These are phyloP conservation scores for Sarcomyxa edulis DNA, from an alignment of 768 basidiomycete species.

Conservation along the genomic window DNA sequence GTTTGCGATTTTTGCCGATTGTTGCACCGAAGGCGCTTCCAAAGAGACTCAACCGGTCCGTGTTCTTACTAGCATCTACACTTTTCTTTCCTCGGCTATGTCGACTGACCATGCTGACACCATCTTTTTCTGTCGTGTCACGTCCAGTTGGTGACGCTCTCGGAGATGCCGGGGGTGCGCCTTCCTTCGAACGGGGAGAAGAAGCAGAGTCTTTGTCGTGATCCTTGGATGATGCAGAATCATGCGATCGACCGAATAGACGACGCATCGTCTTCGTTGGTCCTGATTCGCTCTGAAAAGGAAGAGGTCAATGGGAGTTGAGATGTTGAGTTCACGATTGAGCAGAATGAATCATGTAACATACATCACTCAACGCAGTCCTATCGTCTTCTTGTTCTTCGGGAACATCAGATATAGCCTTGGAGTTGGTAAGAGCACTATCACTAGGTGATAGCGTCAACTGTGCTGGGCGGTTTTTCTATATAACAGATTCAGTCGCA, in stretches of 20 bases:
- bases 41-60: constrained; percentile 80
- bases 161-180: constrained; percentile 12
- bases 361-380: constrained; percentile 63
- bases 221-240: constrained; percentile 25
- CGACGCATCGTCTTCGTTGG: constrained; percentile 37
- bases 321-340: no score
- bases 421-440: constrained; percentile 40
- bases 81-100: constrained; percentile 40
- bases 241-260: constrained; percentile 61
- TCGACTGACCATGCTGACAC: constrained; percentile 24
- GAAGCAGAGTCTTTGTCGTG: constrained; percentile 15
- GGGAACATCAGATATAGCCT: constrained; percentile 24
- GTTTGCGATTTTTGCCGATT: constrained; percentile 70
- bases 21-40: constrained; percentile 58
- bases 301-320: no score
- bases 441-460: constrained; percentile 60
- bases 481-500: neutral
- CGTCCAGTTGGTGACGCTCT: constrained; percentile 22
- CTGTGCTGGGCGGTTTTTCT: constrained; percentile 45
- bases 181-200: constrained; percentile 18
- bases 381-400: constrained; percentile 47
- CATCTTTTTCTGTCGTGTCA: constrained; percentile 24
- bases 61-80: constrained; percentile 38
- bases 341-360: constrained; percentile 16
- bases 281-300: constrained; percentile 47